Evolutionary conservation across 78 protist species (phyloP).

Genomic region (Polysphondylium violaceum): DNA sequence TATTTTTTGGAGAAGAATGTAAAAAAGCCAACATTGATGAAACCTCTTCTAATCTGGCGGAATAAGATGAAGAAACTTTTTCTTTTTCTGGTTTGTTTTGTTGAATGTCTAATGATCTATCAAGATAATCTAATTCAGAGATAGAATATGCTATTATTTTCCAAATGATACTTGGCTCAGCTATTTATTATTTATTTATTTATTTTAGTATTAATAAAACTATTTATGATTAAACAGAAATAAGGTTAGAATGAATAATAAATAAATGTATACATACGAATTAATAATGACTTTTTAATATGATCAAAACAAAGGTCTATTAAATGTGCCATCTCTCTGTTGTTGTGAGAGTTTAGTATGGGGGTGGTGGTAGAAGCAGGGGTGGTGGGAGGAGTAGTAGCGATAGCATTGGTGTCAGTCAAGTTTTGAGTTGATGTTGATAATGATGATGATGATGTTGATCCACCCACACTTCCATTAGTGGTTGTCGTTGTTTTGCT

Average conservation of each 20-base stretch:
- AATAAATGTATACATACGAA: slow-evolving; percentile 8
- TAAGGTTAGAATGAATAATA: background rate
- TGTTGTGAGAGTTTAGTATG: background rate
- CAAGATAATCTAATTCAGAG: slow-evolving; percentile 45
- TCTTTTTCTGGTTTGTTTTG: slow-evolving; percentile 36
- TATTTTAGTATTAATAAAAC: background rate
- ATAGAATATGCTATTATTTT: slow-evolving; percentile 56
- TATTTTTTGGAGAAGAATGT: slow-evolving; percentile 31
- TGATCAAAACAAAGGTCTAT: slow-evolving; percentile 36
- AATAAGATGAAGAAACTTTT: slow-evolving; percentile 9
- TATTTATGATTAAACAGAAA: background rate
- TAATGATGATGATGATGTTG: background rate
- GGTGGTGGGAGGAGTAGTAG: no score
- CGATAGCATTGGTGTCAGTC: background rate
- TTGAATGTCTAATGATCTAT: slow-evolving; percentile 14
- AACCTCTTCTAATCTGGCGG: slow-evolving; percentile 51
- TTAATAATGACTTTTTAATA: slow-evolving; percentile 3
- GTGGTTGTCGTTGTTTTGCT: background rate
- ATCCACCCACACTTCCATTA: background rate
- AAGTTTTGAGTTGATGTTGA: background rate
- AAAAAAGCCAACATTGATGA: slow-evolving; percentile 25
- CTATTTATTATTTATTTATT: background rate
- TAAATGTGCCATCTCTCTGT: background rate
- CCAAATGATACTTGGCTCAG: slow-evolving; percentile 66
- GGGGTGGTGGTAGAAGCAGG: no score